phyloP scores from a whole-genome alignment of 371 early-diverging fungal species.

The Mortierella sp. region DNA sequence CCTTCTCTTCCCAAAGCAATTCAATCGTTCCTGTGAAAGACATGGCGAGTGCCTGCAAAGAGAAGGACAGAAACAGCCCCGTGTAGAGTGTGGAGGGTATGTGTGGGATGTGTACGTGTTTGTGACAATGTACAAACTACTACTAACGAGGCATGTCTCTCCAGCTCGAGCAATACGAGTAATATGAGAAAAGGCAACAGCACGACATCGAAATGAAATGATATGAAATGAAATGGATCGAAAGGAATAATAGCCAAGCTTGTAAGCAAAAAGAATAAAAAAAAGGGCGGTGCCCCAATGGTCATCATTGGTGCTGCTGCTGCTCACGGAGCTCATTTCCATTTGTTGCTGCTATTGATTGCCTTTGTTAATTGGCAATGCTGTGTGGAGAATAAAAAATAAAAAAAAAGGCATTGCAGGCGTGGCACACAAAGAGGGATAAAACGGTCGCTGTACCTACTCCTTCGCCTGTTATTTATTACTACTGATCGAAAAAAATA shows the following conservation, averaged over 20 bases:
- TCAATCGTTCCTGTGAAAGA: neutral
- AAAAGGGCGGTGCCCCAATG: neutral
- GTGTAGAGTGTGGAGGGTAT: neutral
- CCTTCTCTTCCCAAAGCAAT: neutral
- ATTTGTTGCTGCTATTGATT: neutral
- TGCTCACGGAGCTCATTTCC: constrained; percentile 11
- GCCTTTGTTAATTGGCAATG: neutral
- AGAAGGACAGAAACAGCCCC: neutral
- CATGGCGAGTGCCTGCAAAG: neutral
- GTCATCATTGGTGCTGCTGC: neutral
- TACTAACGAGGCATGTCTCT: neutral
- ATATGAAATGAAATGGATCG: neutral
- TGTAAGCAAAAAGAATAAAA: neutral
- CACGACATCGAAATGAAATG: neutral
- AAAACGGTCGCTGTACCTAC: neutral
- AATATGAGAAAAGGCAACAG: neutral
- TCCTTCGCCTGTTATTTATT: no score
- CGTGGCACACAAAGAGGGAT: neutral
- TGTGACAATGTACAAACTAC: neutral
- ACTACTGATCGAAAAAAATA: no score
- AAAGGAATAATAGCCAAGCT: neutral
- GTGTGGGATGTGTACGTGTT: neutral
- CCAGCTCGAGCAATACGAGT: neutral
- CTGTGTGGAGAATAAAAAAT: neutral
- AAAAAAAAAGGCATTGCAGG: neutral